Conservation (phyloP, 2,329 filamentous ascomycete genomes). For the Ophiocordyceps robertsii region DNA sequence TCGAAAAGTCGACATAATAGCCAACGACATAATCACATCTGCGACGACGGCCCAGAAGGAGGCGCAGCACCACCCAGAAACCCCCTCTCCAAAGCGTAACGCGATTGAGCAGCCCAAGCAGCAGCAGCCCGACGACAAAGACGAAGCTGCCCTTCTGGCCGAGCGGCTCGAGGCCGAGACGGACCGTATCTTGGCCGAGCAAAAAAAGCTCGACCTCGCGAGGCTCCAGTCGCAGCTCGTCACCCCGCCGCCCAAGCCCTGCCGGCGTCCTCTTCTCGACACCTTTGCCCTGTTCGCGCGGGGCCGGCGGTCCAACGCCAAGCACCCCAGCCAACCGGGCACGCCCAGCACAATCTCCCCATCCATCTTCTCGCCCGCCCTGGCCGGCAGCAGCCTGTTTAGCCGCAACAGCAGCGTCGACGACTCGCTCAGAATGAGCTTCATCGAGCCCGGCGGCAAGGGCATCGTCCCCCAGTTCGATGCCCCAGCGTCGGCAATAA, state of each 20-base stretch:
- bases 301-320: conserved; percentile 24
- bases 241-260: conserved; percentile 9
- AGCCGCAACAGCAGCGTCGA: conserved; percentile 20
- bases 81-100: background rate
- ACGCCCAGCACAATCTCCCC: conserved; percentile 20
- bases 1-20: background rate
- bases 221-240: conserved; percentile 29
- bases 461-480: conserved; percentile 45
- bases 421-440: conserved; percentile 20
- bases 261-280: conserved; percentile 26
- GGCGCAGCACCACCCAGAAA: background rate
- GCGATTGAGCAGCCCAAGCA: background rate
- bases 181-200: conserved; percentile 33
- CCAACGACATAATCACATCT: background rate
- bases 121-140: background rate
- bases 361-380: conserved; percentile 21
- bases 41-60: background rate
- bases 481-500: conserved; percentile 68
- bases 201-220: conserved; percentile 33
- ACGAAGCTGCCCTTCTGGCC: conserved; percentile 16
- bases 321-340: conserved; percentile 16
- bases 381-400: conserved; percentile 13
- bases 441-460: conserved; percentile 30
- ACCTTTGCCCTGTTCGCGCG: conserved; percentile 33
- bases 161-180: conserved; percentile 33